These are phyloP conservation scores for Aegilops speltoides DNA, from an alignment of 176 grass and related monocot species.

Conservation along the genomic window DNA sequence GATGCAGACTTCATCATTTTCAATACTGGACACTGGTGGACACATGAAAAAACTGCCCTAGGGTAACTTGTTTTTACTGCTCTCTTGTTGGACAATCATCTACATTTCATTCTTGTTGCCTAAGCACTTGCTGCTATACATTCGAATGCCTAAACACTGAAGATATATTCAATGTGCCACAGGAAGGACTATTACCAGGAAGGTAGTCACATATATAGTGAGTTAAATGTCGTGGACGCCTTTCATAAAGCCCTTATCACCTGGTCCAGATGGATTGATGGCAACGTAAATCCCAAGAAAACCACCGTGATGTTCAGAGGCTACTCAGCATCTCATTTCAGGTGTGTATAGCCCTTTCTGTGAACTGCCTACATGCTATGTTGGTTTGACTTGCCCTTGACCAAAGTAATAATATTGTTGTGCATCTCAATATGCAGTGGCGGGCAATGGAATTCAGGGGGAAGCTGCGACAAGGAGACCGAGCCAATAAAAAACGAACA, in stretches of 20 bases:
- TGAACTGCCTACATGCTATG: background rate
- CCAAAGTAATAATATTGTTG: conserved; percentile 11
- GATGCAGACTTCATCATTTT: conserved; percentile 88
- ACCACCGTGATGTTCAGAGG: conserved; percentile 80
- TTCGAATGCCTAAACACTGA: conserved; percentile 4
- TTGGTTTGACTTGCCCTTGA: background rate
- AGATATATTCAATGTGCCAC: conserved; percentile 12
- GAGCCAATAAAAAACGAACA: conserved; percentile 72
- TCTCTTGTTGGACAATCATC: conserved; percentile 27
- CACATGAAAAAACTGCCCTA: conserved; percentile 91
- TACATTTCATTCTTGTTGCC: background rate
- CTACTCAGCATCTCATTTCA: conserved; percentile 92
- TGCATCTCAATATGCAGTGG: conserved; percentile 56
- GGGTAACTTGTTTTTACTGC: conserved; percentile 53
- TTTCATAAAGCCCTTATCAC: conserved; percentile 85
- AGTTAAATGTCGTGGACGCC: conserved; percentile 76
- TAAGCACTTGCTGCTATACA: background rate
- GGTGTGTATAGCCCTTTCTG: conserved; percentile 28
- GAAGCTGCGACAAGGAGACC: conserved; percentile 78
- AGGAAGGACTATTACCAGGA: conserved; percentile 99
- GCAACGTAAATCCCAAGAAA: conserved; percentile 74
- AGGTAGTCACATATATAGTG: conserved; percentile 69
- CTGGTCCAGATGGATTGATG: conserved; percentile 90
- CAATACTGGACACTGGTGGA: conserved; percentile 99
- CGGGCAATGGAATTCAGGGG: conserved; percentile 97